Conservation (phyloP, 2,329 filamentous ascomycete genomes). For the Hortaea werneckii region DNA sequence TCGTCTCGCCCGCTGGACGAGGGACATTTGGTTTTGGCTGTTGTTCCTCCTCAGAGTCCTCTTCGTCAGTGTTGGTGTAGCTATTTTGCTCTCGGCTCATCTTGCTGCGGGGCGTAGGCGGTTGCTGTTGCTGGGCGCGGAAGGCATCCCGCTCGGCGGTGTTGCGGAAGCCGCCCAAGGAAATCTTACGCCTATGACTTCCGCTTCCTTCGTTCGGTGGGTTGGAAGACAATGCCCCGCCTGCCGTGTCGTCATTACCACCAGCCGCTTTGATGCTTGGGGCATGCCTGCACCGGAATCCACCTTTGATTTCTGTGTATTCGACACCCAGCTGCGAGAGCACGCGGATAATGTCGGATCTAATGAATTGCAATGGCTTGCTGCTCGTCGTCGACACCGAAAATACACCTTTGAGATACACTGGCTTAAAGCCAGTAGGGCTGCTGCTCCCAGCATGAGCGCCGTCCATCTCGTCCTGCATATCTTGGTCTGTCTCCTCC, state of each 20-base stretch:
- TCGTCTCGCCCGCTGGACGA: slow-evolving; percentile 71
- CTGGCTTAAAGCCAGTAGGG: slow-evolving; percentile 76
- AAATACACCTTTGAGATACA: slow-evolving; percentile 92
- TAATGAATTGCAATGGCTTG: slow-evolving; percentile 76
- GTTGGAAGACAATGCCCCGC: slow-evolving; percentile 34
- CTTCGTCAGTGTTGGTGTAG: slow-evolving; percentile 63
- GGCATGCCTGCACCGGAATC: slow-evolving; percentile 78
- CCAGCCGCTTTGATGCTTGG: slow-evolving; percentile 69
- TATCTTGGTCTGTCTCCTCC: slow-evolving; percentile 80
- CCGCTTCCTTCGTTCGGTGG: slow-evolving; percentile 6
- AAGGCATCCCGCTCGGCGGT: slow-evolving; percentile 59
- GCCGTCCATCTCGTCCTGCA: slow-evolving; percentile 46
- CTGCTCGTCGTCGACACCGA: slow-evolving; percentile 94
- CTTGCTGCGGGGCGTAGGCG: slow-evolving; percentile 36
- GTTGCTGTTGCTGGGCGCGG: slow-evolving; percentile 44
- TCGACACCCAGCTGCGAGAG: slow-evolving; percentile 81
- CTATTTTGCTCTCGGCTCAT: slow-evolving; percentile 49
- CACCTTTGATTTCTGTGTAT: slow-evolving; percentile 83
- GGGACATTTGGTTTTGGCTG: slow-evolving; percentile 25
- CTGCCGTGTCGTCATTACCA: slow-evolving; percentile 21
- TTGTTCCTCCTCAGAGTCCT: slow-evolving; percentile 31
- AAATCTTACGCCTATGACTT: slow-evolving; percentile 67
- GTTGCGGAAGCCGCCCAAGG: slow-evolving; percentile 62
- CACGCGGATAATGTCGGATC: slow-evolving; percentile 82
- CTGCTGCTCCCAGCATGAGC: slow-evolving; percentile 43